phyloP scores from a whole-genome alignment of 805 yeast genomes.

The Yarrowia phangngaensis region DNA sequence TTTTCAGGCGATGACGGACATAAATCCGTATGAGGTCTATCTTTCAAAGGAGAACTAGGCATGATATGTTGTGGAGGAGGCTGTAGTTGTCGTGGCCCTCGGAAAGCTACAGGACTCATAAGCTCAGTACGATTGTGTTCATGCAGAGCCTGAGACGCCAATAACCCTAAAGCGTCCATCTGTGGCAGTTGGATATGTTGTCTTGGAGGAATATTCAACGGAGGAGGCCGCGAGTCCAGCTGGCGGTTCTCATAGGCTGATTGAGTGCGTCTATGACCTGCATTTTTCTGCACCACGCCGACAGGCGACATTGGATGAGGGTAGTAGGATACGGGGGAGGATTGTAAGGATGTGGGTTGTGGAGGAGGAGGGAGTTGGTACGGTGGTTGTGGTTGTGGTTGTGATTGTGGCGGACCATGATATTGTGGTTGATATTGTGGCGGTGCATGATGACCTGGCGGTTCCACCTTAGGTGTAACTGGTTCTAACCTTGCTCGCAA shows the following conservation, averaged over 20 bases:
- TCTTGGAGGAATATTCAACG: conserved; percentile 21
- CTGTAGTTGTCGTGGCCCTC: conserved; percentile 6
- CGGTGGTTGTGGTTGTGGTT: conserved; percentile 6
- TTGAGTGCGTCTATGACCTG: conserved; percentile 20
- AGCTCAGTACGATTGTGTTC: conserved; percentile 40
- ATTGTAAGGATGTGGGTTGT: conserved; percentile 20
- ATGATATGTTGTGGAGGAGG: conserved; percentile 21
- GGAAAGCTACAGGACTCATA: conserved; percentile 33
- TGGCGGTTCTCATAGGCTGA: conserved; percentile 25
- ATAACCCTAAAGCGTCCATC: conserved; percentile 50
- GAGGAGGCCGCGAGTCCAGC: conserved; percentile 26
- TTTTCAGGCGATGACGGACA: conserved; percentile 29
- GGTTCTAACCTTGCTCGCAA: conserved; percentile 33
- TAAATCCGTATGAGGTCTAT: too few species aligned
- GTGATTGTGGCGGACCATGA: conserved; percentile 5
- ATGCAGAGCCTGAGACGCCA: conserved; percentile 49
- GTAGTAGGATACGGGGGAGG: conserved; percentile 19
- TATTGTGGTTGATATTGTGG: conserved; percentile 4
- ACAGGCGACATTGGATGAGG: conserved; percentile 23
- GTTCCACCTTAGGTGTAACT: conserved; percentile 19
- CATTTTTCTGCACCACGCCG: conserved; percentile 20
- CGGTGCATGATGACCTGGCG: conserved; percentile 25
- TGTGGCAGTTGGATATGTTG: conserved; percentile 27
- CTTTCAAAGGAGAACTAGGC: conserved; percentile 11
- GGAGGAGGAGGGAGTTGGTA: conserved; percentile 29